These are phyloP conservation scores for Acorus gramineus DNA, from an alignment of 106 monocot species.

Conservation along the genomic window DNA sequence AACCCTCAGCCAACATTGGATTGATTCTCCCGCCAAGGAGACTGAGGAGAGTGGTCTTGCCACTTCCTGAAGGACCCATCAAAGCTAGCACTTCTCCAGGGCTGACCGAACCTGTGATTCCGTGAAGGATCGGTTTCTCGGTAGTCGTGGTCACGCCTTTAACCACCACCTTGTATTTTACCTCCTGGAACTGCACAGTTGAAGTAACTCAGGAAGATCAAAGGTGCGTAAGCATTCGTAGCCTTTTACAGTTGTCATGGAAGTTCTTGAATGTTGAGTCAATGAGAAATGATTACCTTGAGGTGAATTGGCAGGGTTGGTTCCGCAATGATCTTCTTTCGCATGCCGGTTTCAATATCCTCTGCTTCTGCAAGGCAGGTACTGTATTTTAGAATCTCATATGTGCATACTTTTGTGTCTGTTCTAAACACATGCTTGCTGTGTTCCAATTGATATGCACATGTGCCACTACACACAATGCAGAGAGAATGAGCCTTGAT, in stretches of 20 bases:
- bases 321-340: conserved; percentile 35
- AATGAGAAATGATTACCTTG: conserved; percentile 30
- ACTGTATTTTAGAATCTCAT: no score
- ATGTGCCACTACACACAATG: no score
- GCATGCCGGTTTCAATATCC: conserved; percentile 17
- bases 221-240: no score
- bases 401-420: no score
- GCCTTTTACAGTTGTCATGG: no score
- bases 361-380: conserved; percentile 14
- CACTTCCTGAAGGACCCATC: conserved; percentile 88
- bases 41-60: conserved; percentile 73
- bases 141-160: conserved; percentile 50
- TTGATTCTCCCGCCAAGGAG: conserved; percentile 60
- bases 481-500: no score
- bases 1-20: conserved; percentile 31
- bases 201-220: not conserved
- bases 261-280: no score
- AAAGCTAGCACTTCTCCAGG: conserved; percentile 74
- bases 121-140: conserved; percentile 61
- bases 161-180: conserved; percentile 59
- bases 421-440: no score
- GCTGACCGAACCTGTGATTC: conserved; percentile 76
- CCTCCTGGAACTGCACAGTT: conserved; percentile 70
- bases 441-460: no score
- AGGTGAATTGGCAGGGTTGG: conserved; percentile 55